A percentile compares a stretch with the other conserved stretches of the same genome.
phyloP scores from a whole-genome alignment of 2,329 filamentous ascomycete genomes.

The Sporothrix curviconia region DNA sequence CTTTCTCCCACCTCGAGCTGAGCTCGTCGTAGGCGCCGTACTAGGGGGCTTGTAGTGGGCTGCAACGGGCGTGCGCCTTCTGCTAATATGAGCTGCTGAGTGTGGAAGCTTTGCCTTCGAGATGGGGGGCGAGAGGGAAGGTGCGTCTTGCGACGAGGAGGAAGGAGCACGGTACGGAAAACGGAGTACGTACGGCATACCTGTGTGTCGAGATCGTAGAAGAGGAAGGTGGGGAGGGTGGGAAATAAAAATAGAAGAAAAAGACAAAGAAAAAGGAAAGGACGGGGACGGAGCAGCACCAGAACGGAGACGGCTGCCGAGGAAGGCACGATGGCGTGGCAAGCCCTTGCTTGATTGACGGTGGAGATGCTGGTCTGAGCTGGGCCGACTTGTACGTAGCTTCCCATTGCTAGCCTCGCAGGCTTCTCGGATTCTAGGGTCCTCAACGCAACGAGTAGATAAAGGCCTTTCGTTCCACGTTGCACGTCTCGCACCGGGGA shows the following conservation, averaged over 20 bases:
- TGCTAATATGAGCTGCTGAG: not conserved
- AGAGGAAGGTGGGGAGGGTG: too few relatives aligned
- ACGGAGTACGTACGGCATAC: too few relatives aligned
- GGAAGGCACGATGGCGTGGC: slow-evolving; percentile 2
- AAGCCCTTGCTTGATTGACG: not conserved
- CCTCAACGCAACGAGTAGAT: slow-evolving; percentile 4
- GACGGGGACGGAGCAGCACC: slow-evolving; percentile 1
- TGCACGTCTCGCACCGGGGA: too few relatives aligned
- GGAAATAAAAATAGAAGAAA: too few relatives aligned
- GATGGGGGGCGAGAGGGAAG: not conserved
- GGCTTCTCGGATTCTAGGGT: too few relatives aligned
- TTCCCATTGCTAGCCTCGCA: too few relatives aligned
- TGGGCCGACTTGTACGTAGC: not conserved
- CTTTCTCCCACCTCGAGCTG: not conserved
- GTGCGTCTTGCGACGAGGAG: too few relatives aligned
- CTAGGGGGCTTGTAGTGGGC: too few relatives aligned
- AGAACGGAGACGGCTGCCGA: slow-evolving; percentile 8
- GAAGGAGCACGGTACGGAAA: not conserved
- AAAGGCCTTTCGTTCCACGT: slow-evolving; percentile 4
- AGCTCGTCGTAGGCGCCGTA: too few relatives aligned
- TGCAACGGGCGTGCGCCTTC: too few relatives aligned
- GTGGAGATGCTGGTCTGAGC: not conserved
- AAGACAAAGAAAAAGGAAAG: not conserved
- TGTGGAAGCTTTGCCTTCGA: not conserved
- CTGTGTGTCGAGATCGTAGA: too few relatives aligned